Evolutionary conservation across 148 eudicot genomes (phyloP), one percentile per base, ranked within the genome.

Genomic region (Camellia lanceoleosa): DNA sequence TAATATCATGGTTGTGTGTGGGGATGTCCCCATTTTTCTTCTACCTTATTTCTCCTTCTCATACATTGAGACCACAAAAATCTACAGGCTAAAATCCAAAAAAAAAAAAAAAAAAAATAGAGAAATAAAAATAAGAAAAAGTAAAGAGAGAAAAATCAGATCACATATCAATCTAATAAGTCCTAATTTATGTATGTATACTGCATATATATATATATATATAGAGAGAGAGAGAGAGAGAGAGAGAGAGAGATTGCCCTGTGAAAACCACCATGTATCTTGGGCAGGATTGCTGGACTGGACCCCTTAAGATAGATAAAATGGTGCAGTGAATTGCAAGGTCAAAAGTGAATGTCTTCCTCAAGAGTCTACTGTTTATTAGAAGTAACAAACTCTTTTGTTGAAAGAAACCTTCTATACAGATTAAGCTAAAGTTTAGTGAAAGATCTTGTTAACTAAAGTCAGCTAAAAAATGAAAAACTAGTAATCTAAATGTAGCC

Each of bases 1-100:
- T 86, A 72, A 61, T 78, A 71, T 80, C 61, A 38, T 77, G 46
- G 42, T 73, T 71, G 1, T 12, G 13, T 54, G 76, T 14, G 75
- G 52, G 78, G 67, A 42, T 43, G 52, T 59, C 78, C 1, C 49
- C 65, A 3, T 20, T 64, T 64, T 23, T 5, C 42, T 64, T 64
- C 42, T 64, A 64, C 42, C 12, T 20, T 10, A 3, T 60, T 15
- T 4, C 64, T 18, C 20, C 5, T 15, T 60, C 19, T 15, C 19
- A 60, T 60, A 19, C 64, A 60, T 15, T 60, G 6, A 60, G 64
- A 55, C 59, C 14, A 12, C 10, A 61, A 61, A n/a, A 61, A 18
- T 61, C 6, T 61, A 61, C 64, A 61, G 38, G 38, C 38, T 30
- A 30, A 30, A 30, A 30, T 30, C 38, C 38, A 1, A 1, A 30